Evolutionary conservation across 257 asterid genomes (phyloP).

Genomic region (Nicotiana obtusifolia): DNA sequence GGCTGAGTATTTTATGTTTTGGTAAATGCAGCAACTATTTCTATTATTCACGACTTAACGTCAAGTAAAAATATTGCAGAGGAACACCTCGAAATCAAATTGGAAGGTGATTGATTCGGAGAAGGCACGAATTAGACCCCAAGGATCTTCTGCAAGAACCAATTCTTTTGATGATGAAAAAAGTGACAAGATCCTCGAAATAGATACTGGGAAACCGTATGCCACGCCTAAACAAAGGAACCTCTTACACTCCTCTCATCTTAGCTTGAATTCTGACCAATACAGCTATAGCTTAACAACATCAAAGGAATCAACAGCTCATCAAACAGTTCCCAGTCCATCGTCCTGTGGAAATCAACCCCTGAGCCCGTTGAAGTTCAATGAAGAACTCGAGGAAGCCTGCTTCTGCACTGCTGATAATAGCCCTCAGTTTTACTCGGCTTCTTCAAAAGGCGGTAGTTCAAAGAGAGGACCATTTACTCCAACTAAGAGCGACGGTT

Average conservation of each 20-base stretch:
- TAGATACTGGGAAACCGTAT: constrained; percentile 37
- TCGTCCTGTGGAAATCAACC: constrained; percentile 56
- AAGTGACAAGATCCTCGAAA: constrained; percentile 54
- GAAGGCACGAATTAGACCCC: constrained; percentile 10
- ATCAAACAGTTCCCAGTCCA: constrained; percentile 36
- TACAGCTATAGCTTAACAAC: constrained; percentile 46
- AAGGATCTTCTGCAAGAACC: constrained; percentile 15
- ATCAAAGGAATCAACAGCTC: constrained; percentile 56
- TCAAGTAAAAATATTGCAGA: constrained; percentile 29
- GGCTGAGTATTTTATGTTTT: background rate
- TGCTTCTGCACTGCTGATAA: constrained; percentile 48
- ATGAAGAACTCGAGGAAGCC: constrained; percentile 30
- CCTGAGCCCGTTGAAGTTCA: constrained; percentile 32
- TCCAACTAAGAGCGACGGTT: constrained; percentile 66
- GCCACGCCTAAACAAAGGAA: constrained; percentile 23
- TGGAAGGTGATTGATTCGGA: constrained; percentile 16
- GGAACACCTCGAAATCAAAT: constrained; percentile 39
- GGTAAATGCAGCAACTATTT: background rate
- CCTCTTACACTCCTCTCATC: constrained; percentile 53
- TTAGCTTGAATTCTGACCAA: constrained; percentile 43
- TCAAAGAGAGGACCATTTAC: constrained; percentile 49
- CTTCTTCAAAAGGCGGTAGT: constrained; percentile 39
- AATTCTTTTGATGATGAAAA: constrained; percentile 27
- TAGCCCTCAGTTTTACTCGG: constrained; percentile 51
- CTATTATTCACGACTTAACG: background rate